These are phyloP conservation scores for Penicillium concentricum DNA, from an alignment of 2,329 filamentous ascomycete genomes.

Conservation along the genomic window DNA sequence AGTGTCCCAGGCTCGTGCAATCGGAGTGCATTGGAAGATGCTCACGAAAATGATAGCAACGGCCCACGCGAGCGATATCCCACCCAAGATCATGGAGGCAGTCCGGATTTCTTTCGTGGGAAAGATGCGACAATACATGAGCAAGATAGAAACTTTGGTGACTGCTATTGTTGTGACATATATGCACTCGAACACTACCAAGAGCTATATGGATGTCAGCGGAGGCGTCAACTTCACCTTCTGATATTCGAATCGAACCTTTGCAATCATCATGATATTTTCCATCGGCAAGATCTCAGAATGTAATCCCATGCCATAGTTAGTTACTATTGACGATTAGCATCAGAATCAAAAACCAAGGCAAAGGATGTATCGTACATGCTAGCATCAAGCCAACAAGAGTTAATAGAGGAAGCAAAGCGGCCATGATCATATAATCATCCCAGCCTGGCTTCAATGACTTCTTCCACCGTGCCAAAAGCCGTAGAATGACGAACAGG, in stretches of 20 bases:
- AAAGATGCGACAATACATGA: constrained; percentile 57
- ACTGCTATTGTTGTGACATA: constrained; percentile 48
- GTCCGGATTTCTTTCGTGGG: constrained; percentile 46
- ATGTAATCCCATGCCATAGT: constrained; percentile 13
- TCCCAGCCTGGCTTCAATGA: neutral
- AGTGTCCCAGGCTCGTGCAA: constrained; percentile 52
- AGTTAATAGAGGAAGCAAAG: constrained; percentile 5
- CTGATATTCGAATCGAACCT: neutral
- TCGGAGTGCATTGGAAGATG: constrained; percentile 54
- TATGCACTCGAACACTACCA: constrained; percentile 43
- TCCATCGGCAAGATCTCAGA: neutral
- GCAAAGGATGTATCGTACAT: neutral
- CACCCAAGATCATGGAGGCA: constrained; percentile 42
- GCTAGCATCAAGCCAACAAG: constrained; percentile 4
- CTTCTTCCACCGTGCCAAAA: constrained; percentile 10
- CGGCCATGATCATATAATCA: constrained; percentile 11
- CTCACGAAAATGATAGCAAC: constrained; percentile 51
- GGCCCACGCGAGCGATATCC: constrained; percentile 50
- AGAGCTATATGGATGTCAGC: constrained; percentile 32
- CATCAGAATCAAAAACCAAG: neutral
- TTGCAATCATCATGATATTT: constrained; percentile 10
- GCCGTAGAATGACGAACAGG: constrained; percentile 12
- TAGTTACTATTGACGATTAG: constrained; percentile 8
- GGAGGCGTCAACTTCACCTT: neutral
- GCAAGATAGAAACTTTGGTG: constrained; percentile 52